phyloP scores from a whole-genome alignment of 306 rosid genomes.

The Vachellia pachyceras region DNA sequence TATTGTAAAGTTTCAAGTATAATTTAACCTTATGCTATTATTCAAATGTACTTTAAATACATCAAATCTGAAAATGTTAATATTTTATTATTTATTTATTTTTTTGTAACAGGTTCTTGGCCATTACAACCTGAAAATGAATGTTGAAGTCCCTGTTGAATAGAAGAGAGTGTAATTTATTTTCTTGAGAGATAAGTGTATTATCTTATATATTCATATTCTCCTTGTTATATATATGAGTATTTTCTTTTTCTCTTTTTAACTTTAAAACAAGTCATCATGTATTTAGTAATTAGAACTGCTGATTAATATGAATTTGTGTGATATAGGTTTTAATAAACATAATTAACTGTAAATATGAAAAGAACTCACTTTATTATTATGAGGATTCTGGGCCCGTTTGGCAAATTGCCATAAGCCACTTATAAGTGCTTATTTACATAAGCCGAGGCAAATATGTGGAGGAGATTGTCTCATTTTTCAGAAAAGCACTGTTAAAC shows the following conservation, averaged over 20 bases:
- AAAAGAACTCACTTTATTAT: background rate
- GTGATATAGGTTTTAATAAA: conserved; percentile 28
- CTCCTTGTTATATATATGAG: conserved; percentile 17
- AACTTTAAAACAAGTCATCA: background rate
- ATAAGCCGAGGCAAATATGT: no score
- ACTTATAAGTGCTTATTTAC: no score
- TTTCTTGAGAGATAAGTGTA: conserved; percentile 32
- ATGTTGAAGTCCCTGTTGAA: conserved; percentile 83
- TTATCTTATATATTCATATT: background rate
- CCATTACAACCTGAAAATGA: conserved; percentile 67
- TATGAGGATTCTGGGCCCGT: background rate
- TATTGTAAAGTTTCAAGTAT: no score
- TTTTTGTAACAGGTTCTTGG: conserved; percentile 64
- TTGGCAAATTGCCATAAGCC: no score
- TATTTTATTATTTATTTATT: no score
- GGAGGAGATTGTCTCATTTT: no score
- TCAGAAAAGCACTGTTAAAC: no score
- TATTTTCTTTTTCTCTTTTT: no score
- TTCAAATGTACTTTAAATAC: background rate
- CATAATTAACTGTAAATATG: background rate
- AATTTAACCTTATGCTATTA: background rate
- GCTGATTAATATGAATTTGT: background rate
- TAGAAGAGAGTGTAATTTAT: conserved; percentile 36
- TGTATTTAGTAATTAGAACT: background rate
- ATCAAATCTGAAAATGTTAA: conserved; percentile 48